These are phyloP conservation scores for Alternaria burnsii DNA, from an alignment of 2,329 filamentous ascomycete genomes.

Conservation along the genomic window DNA sequence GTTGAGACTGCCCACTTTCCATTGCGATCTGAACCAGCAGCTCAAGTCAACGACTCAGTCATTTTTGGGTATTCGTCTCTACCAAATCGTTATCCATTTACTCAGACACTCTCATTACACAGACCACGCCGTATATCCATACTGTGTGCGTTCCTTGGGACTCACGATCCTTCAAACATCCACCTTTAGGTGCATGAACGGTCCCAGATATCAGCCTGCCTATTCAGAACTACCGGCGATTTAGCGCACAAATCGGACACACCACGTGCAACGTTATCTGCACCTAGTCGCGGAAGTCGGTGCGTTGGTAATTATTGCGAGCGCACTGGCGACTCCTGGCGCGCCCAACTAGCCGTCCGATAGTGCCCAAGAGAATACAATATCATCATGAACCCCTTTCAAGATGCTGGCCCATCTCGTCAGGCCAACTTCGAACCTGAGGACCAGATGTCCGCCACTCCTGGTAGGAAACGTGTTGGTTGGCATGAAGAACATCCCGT, in stretches of 20 bases:
- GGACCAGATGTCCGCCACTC: conserved; percentile 39
- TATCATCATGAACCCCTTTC: conserved; percentile 40
- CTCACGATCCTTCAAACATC: conserved; percentile 25
- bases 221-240: conserved; percentile 21
- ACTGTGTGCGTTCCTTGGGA: conserved; percentile 30
- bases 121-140: conserved; percentile 28
- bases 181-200: conserved; percentile 27
- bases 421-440: conserved; percentile 28
- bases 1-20: conserved; percentile 6
- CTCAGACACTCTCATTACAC: not conserved
- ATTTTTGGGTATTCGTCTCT: not conserved
- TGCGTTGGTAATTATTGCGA: conserved; percentile 24
- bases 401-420: conserved; percentile 27
- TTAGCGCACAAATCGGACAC: conserved; percentile 19
- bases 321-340: conserved; percentile 9
- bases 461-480: conserved; percentile 47
- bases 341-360: conserved; percentile 14
- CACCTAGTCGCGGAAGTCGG: conserved; percentile 24
- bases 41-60: not conserved
- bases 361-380: conserved; percentile 25
- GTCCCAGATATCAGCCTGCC: conserved; percentile 19
- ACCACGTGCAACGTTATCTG: conserved; percentile 27
- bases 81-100: not conserved
- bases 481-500: conserved; percentile 38
- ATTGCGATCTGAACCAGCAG: conserved; percentile 6